These are phyloP conservation scores for Peronospora farinosa DNA, from an alignment of 352 stramenopile species.

Conservation along the genomic window DNA sequence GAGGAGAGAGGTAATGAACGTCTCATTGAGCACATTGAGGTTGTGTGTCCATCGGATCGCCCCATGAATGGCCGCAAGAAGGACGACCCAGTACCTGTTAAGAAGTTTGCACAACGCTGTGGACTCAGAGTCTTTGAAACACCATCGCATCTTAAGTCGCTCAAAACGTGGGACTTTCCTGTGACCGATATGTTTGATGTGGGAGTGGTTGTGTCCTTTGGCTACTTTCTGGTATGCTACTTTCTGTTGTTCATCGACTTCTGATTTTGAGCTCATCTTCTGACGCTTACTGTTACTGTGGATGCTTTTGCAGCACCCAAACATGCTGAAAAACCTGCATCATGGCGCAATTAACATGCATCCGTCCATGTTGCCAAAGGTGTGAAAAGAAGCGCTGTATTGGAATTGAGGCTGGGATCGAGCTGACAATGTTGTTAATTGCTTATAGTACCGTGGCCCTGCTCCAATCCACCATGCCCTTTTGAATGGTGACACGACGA, in stretches of 20 bases:
- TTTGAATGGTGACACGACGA: slow-evolving; percentile 64
- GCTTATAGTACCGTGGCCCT: slow-evolving; percentile 57
- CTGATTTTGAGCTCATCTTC: background rate
- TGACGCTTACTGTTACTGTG: slow-evolving; percentile 1
- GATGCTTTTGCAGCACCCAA: slow-evolving; percentile 45
- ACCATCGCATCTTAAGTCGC: slow-evolving; percentile 63
- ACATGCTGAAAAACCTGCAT: slow-evolving; percentile 58
- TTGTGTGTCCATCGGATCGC: slow-evolving; percentile 77
- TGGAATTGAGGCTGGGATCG: background rate
- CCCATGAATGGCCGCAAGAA: slow-evolving; percentile 60
- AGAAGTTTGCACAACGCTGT: slow-evolving; percentile 58
- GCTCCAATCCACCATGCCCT: slow-evolving; percentile 84
- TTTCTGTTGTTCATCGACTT: background rate
- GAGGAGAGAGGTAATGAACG: slow-evolving; percentile 20
- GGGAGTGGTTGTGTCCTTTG: slow-evolving; percentile 86
- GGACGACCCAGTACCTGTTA: slow-evolving; percentile 66
- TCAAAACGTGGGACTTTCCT: slow-evolving; percentile 68
- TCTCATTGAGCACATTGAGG: slow-evolving; percentile 51
- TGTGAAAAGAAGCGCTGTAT: slow-evolving; percentile 5
- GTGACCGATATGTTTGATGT: slow-evolving; percentile 54
- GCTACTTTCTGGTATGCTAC: slow-evolving; percentile 62
- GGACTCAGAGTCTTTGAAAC: slow-evolving; percentile 59
- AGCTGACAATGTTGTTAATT: slow-evolving; percentile 5
- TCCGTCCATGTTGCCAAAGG: slow-evolving; percentile 77
- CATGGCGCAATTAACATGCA: slow-evolving; percentile 87